A percentile compares a stretch with the other conserved stretches of the same genome.
These are phyloP conservation scores for Zygosaccharomyces bailii DNA, from an alignment of 805 yeast species.

Conservation along the genomic window DNA sequence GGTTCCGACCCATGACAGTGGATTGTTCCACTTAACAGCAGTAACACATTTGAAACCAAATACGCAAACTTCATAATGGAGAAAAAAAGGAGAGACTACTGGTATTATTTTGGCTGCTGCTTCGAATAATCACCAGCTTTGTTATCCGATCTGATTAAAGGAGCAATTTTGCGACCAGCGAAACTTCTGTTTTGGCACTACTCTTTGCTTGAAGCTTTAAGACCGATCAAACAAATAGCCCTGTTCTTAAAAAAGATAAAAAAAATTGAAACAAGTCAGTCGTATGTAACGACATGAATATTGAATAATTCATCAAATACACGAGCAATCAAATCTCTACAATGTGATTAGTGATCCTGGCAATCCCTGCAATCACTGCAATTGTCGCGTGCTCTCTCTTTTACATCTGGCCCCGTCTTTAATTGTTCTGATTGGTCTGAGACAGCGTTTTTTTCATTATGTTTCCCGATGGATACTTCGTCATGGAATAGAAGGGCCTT, in stretches of 20 bases:
- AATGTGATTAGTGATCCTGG: neutral
- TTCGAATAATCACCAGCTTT: too few species aligned
- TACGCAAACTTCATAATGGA: slow-evolving; percentile 1
- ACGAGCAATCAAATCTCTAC: neutral
- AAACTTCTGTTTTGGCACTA: neutral
- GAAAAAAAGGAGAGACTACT: too few species aligned
- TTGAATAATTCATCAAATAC: neutral
- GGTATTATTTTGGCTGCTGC: too few species aligned
- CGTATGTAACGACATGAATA: slow-evolving; percentile 1
- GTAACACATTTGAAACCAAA: slow-evolving; percentile 1
- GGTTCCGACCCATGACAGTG: slow-evolving; percentile 9
- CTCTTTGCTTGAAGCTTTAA: neutral
- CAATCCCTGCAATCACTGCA: slow-evolving; percentile 5
- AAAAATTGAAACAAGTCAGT: neutral
- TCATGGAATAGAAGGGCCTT: slow-evolving; percentile 41
- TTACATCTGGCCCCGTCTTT: neutral
- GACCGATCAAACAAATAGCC: neutral
- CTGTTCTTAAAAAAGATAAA: slow-evolving; percentile 3
- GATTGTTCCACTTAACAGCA: slow-evolving; percentile 3
- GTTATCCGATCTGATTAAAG: neutral
- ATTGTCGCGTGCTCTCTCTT: neutral
- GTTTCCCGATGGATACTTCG: slow-evolving; percentile 22
- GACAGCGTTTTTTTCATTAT: slow-evolving; percentile 21
- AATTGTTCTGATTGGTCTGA: slow-evolving; percentile 14
- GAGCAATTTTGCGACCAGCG: neutral